phyloP scores from a whole-genome alignment of 768 basidiomycete genomes.

The Tulasnella sp. region DNA sequence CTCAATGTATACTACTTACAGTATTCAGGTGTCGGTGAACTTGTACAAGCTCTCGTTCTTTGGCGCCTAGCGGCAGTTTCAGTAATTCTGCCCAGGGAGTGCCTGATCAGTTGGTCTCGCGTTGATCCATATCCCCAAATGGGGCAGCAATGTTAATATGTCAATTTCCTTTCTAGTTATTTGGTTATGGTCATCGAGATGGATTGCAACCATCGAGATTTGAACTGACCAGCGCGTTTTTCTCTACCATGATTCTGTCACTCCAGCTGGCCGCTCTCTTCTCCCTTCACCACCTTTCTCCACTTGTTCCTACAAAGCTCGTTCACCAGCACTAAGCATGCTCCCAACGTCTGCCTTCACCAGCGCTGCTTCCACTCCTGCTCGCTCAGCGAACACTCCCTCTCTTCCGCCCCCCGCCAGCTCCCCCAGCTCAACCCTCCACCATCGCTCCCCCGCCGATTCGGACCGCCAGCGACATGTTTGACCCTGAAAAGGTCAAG shows the following conservation, averaged over 20 bases:
- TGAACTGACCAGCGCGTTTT: not conserved
- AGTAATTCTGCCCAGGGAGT: too few species aligned
- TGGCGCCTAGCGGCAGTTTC: too few species aligned
- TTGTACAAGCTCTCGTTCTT: too few species aligned
- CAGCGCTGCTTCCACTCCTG: not conserved
- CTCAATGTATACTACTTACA: too few species aligned
- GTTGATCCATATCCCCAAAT: too few species aligned
- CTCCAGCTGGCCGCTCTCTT: conserved; percentile 1
- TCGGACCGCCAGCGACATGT: conserved; percentile 17
- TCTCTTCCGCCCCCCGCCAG: conserved; percentile 5
- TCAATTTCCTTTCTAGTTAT: too few species aligned
- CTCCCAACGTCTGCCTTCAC: not conserved
- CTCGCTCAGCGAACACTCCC: not conserved
- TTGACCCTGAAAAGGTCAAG: conserved; percentile 26
- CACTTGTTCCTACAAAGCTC: conserved; percentile 7
- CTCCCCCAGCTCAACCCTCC: conserved; percentile 8
- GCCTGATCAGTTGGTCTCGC: too few species aligned
- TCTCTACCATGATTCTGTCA: not conserved
- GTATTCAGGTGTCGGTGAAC: too few species aligned
- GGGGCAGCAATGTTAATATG: too few species aligned
- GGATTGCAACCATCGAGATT: not conserved
- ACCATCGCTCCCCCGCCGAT: conserved; percentile 13
- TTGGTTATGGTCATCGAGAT: too few species aligned
- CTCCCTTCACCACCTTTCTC: conserved; percentile 6
- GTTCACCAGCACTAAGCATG: conserved; percentile 7